Evolutionary conservation across 2,329 filamentous ascomycete genomes (phyloP), one percentile per base, ranked within the genome.

Genomic region (Didymella pinodella): DNA sequence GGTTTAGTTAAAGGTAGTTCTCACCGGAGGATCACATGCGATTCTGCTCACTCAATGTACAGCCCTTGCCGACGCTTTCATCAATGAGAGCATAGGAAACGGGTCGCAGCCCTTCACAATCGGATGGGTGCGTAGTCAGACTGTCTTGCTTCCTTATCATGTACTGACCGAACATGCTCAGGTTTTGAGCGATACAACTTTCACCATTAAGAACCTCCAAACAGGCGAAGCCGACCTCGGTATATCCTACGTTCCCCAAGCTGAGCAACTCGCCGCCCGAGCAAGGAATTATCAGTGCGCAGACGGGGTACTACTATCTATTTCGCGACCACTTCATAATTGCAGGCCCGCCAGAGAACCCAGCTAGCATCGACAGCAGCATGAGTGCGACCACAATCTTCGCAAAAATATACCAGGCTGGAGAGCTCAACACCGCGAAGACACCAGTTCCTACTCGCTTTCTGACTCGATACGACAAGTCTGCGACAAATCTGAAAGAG

Each of bases 401-500:
- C 50, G 70, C 73, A 7, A 66, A 62, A 12, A 64, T 83, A 6
- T 63, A 56, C 20, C 72, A 74, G 22, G 60, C 70, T 0, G 73
- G 76, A 3, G 77, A 77, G 0, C 72, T 79, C 34, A 73, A 65
- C 46, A 70, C 67, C 3, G 62, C 59, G 0, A 57, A 34, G 11
- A 77, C 75, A 0, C 62, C 71, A 2, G 66, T 73, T 0, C 73
- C 76, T 0, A 75, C 81, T 2, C 75, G 79, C 14, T 83, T 82
- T 51, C 66, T 82, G 11, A 78, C 71, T 29, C 75, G 81, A 1
- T 83, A 76, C 48, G 81, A 83, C 60, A 83, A 83, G 64, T 82
- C 80, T 2, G 81, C 81, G 0, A 82, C 80, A 3, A 83, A 82
- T 58, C 81, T 83, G 48, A 82, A 82, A 57, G 82, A 83, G 50